Evolutionary conservation across 2,329 filamentous ascomycete genomes (phyloP), one percentile per base, ranked within the genome.

Genomic region (Bipolaris victoriae): DNA sequence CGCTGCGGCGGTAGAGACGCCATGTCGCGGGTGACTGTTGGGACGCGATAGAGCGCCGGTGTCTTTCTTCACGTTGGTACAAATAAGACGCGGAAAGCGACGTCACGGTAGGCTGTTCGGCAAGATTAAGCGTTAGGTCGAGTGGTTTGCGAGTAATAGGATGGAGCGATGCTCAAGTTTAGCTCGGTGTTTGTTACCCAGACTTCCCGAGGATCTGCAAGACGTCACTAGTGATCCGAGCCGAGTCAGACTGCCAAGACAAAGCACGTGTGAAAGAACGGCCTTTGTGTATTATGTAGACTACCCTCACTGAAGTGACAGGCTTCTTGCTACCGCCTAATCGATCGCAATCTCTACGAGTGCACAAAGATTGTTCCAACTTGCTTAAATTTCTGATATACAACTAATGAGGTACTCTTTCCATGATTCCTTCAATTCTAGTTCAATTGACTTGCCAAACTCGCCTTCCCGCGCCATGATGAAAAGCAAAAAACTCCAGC

Each of bases 1-100:
- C 69, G 70, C 56, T 74, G 73, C 22, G 75, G 70, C 47, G 79
- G 78, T 15, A 80, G 69, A 18, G 78, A 80, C 29, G 77, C 78
- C 79, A 81, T 81, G 39, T 31, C 45, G 31, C 3, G 44, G 22
- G 36, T 39, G 9, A 16, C 13, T 31, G 26, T 20, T n/a, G 29
- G 10, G 10, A 4, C 11, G 22, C 24, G 35, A 41, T 9, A n/a
- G 24, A 24, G 3, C 15, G 31, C 31, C 6, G 16, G 33, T 18
- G 31, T 20, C 29, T 29, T 35, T 35, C 16, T 5, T 31, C 24
- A 31, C 26, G 15, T 18, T 36, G 22, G 33, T 11, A 39, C 9
- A 20, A 20, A n/a, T 18, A 24, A 35, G 22, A 26, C 9, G 15
- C 20, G 11, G 35, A 37, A 16, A 18, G 22, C 15, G 15, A 49